Evolutionary conservation across 306 rosid species (phyloP).

Genomic region (Vicia sativa): DNA sequence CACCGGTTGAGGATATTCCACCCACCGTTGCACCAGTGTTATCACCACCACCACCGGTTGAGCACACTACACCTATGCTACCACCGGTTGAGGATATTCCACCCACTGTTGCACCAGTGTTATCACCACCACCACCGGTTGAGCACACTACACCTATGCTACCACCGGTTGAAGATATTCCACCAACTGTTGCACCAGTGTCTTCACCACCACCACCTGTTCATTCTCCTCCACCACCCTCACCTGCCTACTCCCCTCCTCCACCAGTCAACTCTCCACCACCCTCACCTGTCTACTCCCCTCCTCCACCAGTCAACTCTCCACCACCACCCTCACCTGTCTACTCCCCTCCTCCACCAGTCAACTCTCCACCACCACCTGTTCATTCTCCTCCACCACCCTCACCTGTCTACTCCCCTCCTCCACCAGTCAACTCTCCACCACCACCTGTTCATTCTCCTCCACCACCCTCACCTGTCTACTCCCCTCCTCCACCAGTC

Average conservation of each 20-base stretch:
- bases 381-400: background rate
- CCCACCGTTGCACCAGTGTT: background rate
- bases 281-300: conserved; percentile 18
- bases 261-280: conserved; percentile 30
- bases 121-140: background rate
- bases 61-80: background rate
- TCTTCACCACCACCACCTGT: conserved; percentile 29
- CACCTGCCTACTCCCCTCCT: conserved; percentile 17
- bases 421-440: background rate
- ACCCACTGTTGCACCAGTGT: background rate
- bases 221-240: conserved; percentile 32
- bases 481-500: background rate
- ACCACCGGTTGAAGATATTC: background rate
- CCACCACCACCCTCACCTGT: conserved; percentile 34
- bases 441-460: background rate
- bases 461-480: background rate
- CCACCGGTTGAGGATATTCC: background rate
- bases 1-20: background rate
- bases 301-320: conserved; percentile 6
- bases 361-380: background rate
- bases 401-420: conserved; percentile 29
- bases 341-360: conserved; percentile 29
- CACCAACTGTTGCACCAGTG: conserved; percentile 1
- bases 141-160: background rate
- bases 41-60: background rate